Percentiles rank a stretch among this genome's conserved stretches.
These are phyloP conservation scores for Senna tora DNA, from an alignment of 306 rosid genomes.

Conservation along the genomic window DNA sequence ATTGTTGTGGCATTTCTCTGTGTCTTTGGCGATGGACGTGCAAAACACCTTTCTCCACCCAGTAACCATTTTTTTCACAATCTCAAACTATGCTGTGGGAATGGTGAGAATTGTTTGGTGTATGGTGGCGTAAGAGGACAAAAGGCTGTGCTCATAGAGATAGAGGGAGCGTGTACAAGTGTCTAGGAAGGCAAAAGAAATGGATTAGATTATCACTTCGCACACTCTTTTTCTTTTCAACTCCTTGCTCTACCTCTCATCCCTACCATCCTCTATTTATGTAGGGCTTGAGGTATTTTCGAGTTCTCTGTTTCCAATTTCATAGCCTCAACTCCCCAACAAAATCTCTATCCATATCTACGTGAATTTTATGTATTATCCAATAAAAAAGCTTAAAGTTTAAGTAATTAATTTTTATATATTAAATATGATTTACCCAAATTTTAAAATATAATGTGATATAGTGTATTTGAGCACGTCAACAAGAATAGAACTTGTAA, in stretches of 20 bases:
- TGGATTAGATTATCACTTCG: constrained; percentile 43
- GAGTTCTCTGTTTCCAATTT: constrained; percentile 24
- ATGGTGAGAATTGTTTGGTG: neutral
- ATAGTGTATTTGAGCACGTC: too few relatives aligned
- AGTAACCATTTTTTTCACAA: constrained; percentile 56
- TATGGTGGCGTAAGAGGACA: neutral
- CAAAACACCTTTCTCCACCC: constrained; percentile 98
- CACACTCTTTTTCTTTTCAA: constrained; percentile 42
- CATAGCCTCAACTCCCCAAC: constrained; percentile 22
- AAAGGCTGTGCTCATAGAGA: constrained; percentile 25
- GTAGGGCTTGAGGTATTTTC: constrained; percentile 31
- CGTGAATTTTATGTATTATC: neutral
- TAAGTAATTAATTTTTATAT: too few relatives aligned
- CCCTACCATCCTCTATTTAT: constrained; percentile 49
- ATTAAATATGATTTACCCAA: too few relatives aligned
- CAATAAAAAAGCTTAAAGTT: constrained; percentile 27
- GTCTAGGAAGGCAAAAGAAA: constrained; percentile 36
- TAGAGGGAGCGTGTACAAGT: too few relatives aligned
- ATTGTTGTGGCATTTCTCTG: constrained; percentile 19
- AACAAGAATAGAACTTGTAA: too few relatives aligned
- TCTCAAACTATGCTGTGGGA: constrained; percentile 20
- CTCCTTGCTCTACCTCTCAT: constrained; percentile 44
- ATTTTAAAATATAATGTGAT: too few relatives aligned
- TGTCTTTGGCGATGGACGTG: constrained; percentile 73
- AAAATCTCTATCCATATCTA: too few relatives aligned